Evolutionary conservation across 306 rosid genomes (phyloP).

Genomic region (Argentina anserina): DNA sequence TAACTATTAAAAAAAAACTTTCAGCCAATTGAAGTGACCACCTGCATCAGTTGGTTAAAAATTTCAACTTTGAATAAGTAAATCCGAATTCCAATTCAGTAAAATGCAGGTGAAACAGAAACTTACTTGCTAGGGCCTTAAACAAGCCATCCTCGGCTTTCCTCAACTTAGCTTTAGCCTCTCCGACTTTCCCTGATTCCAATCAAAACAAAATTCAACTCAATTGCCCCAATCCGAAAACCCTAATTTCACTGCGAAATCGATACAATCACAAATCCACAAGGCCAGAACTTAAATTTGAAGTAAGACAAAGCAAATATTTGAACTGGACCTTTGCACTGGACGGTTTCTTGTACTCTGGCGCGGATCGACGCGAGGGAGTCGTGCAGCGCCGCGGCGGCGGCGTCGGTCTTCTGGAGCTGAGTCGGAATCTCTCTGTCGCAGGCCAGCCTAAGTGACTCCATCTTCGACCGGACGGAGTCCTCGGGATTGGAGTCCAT

Average conservation of each 20-base stretch:
- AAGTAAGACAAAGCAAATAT: neutral
- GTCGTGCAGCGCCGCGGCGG: constrained; percentile 27
- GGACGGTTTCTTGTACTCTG: constrained; percentile 40
- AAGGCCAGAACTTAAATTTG: neutral
- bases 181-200: constrained; percentile 45
- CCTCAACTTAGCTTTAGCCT: constrained; percentile 52
- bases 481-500: constrained; percentile 36
- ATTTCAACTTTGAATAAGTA: neutral
- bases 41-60: neutral
- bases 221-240: constrained; percentile 14
- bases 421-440: constrained; percentile 37
- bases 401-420: constrained; percentile 35
- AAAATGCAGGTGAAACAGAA: constrained; percentile 8
- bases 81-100: neutral
- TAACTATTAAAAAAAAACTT: neutral
- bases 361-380: constrained; percentile 39
- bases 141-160: constrained; percentile 82
- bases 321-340: constrained; percentile 41
- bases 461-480: constrained; percentile 35
- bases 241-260: constrained; percentile 32
- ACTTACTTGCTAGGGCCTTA: constrained; percentile 66
- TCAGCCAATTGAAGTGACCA: neutral
- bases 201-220: constrained; percentile 4
- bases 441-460: constrained; percentile 39
- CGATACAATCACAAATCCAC: neutral